These are phyloP conservation scores for Typha latifolia DNA, from an alignment of 176 grass and related monocot genomes.

Conservation along the genomic window DNA sequence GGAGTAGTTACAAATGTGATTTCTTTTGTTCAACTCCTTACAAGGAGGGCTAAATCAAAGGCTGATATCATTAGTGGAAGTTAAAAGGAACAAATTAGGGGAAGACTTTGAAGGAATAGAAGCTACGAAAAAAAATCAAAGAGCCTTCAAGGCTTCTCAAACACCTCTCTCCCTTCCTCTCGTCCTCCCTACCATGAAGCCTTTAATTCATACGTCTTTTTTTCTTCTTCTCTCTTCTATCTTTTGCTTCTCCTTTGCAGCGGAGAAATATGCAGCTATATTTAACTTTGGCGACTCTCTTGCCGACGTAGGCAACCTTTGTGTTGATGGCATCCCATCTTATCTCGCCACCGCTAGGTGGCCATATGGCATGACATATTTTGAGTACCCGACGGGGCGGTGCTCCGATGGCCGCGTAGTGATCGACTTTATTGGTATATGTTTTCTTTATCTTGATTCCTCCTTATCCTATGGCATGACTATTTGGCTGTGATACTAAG, in stretches of 20 bases:
- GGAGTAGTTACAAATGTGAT: no score
- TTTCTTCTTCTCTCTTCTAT: neutral
- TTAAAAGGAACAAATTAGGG: no score
- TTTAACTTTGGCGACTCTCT: conserved; percentile 91
- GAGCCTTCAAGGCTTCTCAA: no score
- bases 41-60: no score
- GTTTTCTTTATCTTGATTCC: neutral
- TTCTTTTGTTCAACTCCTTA: no score
- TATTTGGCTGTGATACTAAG: neutral
- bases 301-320: conserved; percentile 67
- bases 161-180: no score
- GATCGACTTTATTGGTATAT: conserved; percentile 62
- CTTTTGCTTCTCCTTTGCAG: conserved; percentile 6
- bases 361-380: conserved; percentile 79
- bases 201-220: neutral
- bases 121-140: no score
- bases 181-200: no score
- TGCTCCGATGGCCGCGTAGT: conserved; percentile 88
- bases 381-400: conserved; percentile 51
- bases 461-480: neutral
- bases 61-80: no score
- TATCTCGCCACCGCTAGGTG: conserved; percentile 51
- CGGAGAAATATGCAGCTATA: conserved; percentile 47
- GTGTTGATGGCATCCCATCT: conserved; percentile 33
- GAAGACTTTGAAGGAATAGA: no score